Conservation (phyloP, 306 rosid genomes). For the Pterocarpus macrocarpus region DNA sequence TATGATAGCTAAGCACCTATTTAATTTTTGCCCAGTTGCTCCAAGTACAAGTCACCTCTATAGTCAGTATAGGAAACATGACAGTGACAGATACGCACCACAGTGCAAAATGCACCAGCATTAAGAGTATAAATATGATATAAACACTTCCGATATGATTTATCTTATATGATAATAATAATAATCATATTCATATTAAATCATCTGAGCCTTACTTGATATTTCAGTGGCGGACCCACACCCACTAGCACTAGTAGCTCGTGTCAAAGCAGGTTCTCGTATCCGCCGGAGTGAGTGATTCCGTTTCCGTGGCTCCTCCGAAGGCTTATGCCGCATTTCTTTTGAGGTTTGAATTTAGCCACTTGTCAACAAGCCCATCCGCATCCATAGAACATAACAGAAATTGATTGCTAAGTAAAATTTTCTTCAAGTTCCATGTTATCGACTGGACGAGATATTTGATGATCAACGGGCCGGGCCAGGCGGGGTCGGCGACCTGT, state of each 20-base stretch:
- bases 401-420: too few relatives aligned
- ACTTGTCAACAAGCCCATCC: background rate
- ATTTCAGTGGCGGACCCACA: too few relatives aligned
- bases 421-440: too few relatives aligned
- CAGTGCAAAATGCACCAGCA: background rate
- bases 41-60: conserved; percentile 11
- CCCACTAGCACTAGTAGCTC: too few relatives aligned
- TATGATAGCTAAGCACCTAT: conserved; percentile 28
- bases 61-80: background rate
- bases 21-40: conserved; percentile 8
- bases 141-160: too few relatives aligned
- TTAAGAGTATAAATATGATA: too few relatives aligned
- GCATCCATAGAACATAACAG: too few relatives aligned
- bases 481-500: too few relatives aligned
- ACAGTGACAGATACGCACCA: background rate
- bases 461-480: too few relatives aligned
- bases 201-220: background rate
- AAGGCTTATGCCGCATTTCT: background rate
- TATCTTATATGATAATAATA: background rate
- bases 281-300: background rate
- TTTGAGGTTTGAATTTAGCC: background rate
- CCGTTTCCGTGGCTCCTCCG: background rate
- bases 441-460: too few relatives aligned
- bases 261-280: too few relatives aligned
- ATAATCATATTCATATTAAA: too few relatives aligned